phyloP scores from a whole-genome alignment of 2,329 filamentous ascomycete genomes.

The Stagonosporopsis cucurbitacearum region DNA sequence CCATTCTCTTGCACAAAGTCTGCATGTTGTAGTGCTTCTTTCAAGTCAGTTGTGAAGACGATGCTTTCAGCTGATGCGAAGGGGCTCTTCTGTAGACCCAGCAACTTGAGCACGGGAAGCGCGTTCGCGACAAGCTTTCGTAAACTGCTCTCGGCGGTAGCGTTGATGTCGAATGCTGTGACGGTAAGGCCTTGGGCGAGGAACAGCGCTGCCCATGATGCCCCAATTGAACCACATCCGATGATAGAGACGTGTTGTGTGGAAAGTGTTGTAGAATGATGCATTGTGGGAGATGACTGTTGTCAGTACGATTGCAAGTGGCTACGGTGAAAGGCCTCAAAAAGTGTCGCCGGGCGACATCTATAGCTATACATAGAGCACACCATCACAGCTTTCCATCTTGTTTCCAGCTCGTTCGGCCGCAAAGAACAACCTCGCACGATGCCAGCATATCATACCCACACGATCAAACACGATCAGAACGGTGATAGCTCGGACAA shows the following conservation, averaged over 20 bases:
- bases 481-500: constrained; percentile 17
- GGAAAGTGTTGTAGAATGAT: background rate
- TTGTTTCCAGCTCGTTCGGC: background rate
- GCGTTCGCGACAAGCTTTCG: constrained; percentile 20
- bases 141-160: constrained; percentile 33
- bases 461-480: too few relatives aligned
- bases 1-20: constrained; percentile 52
- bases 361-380: background rate
- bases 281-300: constrained; percentile 3
- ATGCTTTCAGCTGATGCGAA: constrained; percentile 15
- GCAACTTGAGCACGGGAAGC: constrained; percentile 18
- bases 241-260: constrained; percentile 39
- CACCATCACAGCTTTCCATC: background rate
- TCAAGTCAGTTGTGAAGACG: constrained; percentile 15
- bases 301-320: background rate
- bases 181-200: constrained; percentile 49
- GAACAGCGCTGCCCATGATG: constrained; percentile 53
- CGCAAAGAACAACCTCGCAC: constrained; percentile 2
- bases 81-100: constrained; percentile 17
- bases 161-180: constrained; percentile 52
- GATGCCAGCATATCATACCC: background rate
- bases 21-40: constrained; percentile 18
- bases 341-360: background rate
- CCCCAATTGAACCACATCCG: constrained; percentile 50
- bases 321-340: background rate